Conservation (phyloP, 1,284 basidiomycete genomes). For the Cryptococcus maquisensis region DNA sequence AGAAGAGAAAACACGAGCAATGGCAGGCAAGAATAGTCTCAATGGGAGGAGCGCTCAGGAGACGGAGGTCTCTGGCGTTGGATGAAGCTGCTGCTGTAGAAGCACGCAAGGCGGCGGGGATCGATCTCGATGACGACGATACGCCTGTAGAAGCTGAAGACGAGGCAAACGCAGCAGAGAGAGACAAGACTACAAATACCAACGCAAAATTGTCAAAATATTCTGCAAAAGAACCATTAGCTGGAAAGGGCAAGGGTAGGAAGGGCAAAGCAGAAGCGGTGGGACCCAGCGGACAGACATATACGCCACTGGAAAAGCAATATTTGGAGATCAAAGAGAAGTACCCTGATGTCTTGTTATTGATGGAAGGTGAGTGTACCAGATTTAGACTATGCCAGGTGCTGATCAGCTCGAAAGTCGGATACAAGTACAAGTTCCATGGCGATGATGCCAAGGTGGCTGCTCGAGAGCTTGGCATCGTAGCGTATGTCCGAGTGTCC, state of each 20-base stretch:
- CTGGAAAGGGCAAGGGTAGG: constrained; percentile 32
- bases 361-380: constrained; percentile 60
- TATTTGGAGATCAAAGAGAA: constrained; percentile 66
- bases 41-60: constrained; percentile 30
- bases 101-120: constrained; percentile 16
- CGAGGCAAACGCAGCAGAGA: constrained; percentile 16
- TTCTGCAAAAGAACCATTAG: constrained; percentile 19
- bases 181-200: constrained; percentile 23
- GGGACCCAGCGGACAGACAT: constrained; percentile 71
- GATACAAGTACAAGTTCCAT: constrained; percentile 85
- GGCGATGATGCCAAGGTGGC: constrained; percentile 86
- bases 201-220: constrained; percentile 20
- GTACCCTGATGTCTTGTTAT: constrained; percentile 69
- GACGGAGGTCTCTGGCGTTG: constrained; percentile 42
- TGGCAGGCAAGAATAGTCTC: constrained; percentile 31
- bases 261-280: constrained; percentile 54
- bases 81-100: constrained; percentile 46
- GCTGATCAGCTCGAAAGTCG: constrained; percentile 51
- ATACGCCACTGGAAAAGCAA: constrained; percentile 80
- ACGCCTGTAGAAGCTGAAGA: constrained; percentile 20
- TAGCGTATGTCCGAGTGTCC: constrained; percentile 47
- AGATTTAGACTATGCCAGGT: not conserved
- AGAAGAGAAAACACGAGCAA: constrained; percentile 29
- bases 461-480: constrained; percentile 74
- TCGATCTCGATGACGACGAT: constrained; percentile 14